These are phyloP conservation scores for Moringa oleifera DNA, from an alignment of 345 rosid genomes.

Conservation along the genomic window DNA sequence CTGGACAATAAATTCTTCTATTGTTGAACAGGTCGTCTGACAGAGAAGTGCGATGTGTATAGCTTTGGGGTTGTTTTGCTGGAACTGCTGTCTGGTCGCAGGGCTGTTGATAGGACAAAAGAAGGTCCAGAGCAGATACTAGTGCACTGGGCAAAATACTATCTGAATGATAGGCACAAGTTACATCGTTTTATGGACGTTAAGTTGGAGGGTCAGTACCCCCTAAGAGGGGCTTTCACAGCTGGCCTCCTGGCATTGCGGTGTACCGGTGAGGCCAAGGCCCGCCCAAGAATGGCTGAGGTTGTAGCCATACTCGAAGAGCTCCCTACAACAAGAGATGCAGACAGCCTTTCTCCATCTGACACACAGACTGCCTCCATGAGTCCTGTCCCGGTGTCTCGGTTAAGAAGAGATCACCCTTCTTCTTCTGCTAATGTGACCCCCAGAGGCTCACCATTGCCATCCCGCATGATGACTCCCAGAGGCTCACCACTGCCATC, in stretches of 20 bases:
- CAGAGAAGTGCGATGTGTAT: constrained; percentile 62
- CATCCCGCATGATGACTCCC: no score
- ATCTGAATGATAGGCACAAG: constrained; percentile 53
- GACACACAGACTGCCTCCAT: not conserved
- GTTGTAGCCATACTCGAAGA: constrained; percentile 41
- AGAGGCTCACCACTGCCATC: no score
- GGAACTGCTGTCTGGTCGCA: constrained; percentile 59
- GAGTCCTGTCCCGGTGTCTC: no score
- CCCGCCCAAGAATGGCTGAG: constrained; percentile 61
- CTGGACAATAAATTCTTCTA: not conserved
- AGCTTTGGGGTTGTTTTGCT: constrained; percentile 72
- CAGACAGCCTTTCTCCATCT: constrained; percentile 2
- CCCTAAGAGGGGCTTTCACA: constrained; percentile 51
- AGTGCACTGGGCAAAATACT: constrained; percentile 74
- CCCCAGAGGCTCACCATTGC: no score
- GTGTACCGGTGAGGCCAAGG: constrained; percentile 57
- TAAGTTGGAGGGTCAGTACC: constrained; percentile 64
- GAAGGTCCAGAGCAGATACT: constrained; percentile 54
- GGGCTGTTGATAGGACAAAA: constrained; percentile 42
- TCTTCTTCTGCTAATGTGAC: no score
- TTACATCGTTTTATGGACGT: constrained; percentile 69
- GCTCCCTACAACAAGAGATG: constrained; percentile 14
- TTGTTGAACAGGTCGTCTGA: constrained; percentile 44
- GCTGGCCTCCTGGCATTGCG: constrained; percentile 51
- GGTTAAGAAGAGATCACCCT: no score